phyloP scores from a whole-genome alignment of 2,329 filamentous ascomycete species.

The Davidsoniella eucalypti region DNA sequence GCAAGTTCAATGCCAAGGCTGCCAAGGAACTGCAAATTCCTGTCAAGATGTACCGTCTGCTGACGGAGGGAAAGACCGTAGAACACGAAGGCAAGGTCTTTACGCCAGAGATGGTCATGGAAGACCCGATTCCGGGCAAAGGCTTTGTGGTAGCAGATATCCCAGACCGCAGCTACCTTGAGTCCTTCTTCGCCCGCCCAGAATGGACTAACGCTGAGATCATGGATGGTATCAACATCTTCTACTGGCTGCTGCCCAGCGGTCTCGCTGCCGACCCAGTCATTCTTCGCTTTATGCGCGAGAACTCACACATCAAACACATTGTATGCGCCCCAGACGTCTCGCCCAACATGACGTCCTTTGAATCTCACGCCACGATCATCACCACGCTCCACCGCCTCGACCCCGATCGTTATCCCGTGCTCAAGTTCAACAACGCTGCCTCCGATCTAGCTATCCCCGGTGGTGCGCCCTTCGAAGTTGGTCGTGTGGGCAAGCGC shows the following conservation, averaged over 20 bases:
- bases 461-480: conserved; percentile 19
- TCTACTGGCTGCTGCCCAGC: conserved; percentile 70
- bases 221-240: conserved; percentile 48
- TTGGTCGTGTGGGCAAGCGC: conserved; percentile 28
- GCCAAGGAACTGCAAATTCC: conserved; percentile 50
- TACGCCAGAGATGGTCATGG: conserved; percentile 77
- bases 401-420: conserved; percentile 55
- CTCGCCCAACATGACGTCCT: conserved; percentile 57
- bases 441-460: conserved; percentile 5
- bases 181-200: conserved; percentile 47
- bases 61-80: conserved; percentile 44
- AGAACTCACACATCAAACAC: conserved; percentile 48
- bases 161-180: conserved; percentile 53
- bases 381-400: conserved; percentile 54
- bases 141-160: conserved; percentile 72
- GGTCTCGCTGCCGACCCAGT: conserved; percentile 45
- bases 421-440: conserved; percentile 50
- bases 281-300: conserved; percentile 53
- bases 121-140: conserved; percentile 44
- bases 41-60: conserved; percentile 35
- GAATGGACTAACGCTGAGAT: conserved; percentile 49
- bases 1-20: conserved; percentile 56
- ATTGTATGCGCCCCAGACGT: conserved; percentile 59
- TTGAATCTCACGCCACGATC: conserved; percentile 50
- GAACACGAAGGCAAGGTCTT: conserved; percentile 50